Conservation (phyloP, 768 basidiomycete species). For the Lactarius tabidus region DNA sequence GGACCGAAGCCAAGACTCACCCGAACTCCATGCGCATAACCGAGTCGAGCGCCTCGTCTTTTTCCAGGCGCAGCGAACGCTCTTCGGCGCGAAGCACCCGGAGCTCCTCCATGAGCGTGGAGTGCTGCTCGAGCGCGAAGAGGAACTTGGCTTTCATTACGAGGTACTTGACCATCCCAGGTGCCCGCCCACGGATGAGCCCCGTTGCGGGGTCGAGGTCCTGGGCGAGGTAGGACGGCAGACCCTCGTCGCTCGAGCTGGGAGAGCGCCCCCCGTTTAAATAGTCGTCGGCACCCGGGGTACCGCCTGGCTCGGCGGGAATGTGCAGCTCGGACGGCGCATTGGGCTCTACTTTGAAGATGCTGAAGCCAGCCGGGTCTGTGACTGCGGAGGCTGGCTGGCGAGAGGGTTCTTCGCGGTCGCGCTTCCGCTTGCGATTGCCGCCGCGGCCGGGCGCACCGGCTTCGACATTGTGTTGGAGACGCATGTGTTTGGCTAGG, state of each 20-base stretch:
- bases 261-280: constrained; percentile 26
- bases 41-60: constrained; percentile 28
- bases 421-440: constrained; percentile 64
- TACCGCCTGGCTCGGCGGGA: constrained; percentile 12
- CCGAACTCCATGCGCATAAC: constrained; percentile 24
- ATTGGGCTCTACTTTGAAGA: constrained; percentile 26
- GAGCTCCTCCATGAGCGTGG: constrained; percentile 61
- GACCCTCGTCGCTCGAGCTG: constrained; percentile 38
- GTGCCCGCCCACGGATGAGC: constrained; percentile 65
- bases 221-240: constrained; percentile 52
- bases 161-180: constrained; percentile 67
- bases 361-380: constrained; percentile 22
- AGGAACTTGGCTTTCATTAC: constrained; percentile 72
- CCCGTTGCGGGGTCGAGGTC: constrained; percentile 55
- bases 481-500: constrained; percentile 86
- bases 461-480: constrained; percentile 76
- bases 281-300: constrained; percentile 10
- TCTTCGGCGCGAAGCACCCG: constrained; percentile 50
- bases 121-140: constrained; percentile 66
- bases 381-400: constrained; percentile 6
- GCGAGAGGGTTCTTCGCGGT: constrained; percentile 28
- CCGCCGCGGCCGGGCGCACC: constrained; percentile 72
- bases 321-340: constrained; percentile 12
- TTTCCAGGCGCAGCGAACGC: constrained; percentile 27
- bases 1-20: constrained; percentile 3